phyloP scores from a whole-genome alignment of 2,329 filamentous ascomycete genomes.

The Fusarium nanum region DNA sequence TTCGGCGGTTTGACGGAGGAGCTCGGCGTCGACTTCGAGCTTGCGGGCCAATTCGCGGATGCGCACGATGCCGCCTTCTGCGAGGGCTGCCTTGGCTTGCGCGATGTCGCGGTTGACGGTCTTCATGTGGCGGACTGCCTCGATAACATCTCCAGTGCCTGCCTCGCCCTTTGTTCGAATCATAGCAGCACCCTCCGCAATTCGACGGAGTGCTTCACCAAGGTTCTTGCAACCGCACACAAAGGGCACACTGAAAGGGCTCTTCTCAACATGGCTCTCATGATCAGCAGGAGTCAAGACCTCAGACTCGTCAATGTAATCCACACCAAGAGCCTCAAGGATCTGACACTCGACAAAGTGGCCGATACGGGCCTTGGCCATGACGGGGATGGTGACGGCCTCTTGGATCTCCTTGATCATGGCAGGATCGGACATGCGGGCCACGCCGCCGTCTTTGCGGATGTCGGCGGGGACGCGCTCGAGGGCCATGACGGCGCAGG shows the following conservation, averaged over 20 bases:
- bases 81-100: constrained; percentile 79
- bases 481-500: constrained; percentile 96
- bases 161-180: constrained; percentile 99
- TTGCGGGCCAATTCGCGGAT: constrained; percentile 82
- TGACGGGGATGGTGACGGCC: constrained; percentile 96
- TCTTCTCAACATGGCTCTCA: constrained; percentile 91
- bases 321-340: constrained; percentile 91
- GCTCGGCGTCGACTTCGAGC: constrained; percentile 78
- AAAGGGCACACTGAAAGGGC: constrained; percentile 84
- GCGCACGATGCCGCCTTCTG: constrained; percentile 61
- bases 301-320: constrained; percentile 99
- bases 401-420: constrained; percentile 97
- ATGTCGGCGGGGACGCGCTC: constrained; percentile 98
- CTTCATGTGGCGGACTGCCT: constrained; percentile 96
- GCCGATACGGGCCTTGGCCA: constrained; percentile 98
- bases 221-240: constrained; percentile 97
- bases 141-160: constrained; percentile 95
- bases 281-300: constrained; percentile 95
- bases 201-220: constrained; percentile 89
- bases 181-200: constrained; percentile 96
- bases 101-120: constrained; percentile 87
- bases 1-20: constrained; percentile 88
- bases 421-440: constrained; percentile 93
- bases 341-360: constrained; percentile 99
- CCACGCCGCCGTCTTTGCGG: constrained; percentile 89